These are phyloP conservation scores for Colletotrichum euphorbiae DNA, from an alignment of 2,329 filamentous ascomycete genomes.

Conservation along the genomic window DNA sequence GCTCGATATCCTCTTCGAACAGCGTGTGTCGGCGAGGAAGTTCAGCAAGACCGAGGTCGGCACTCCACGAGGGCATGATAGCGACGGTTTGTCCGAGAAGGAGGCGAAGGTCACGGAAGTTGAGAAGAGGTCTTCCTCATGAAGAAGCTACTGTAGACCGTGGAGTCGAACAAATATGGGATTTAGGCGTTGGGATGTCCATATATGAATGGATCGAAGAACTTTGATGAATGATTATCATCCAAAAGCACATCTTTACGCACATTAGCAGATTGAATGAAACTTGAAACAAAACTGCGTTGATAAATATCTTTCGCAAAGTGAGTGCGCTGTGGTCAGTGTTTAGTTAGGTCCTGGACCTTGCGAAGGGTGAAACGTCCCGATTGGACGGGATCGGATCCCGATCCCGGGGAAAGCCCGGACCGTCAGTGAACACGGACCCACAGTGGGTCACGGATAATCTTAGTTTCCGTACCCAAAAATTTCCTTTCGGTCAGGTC, in stretches of 20 bases:
- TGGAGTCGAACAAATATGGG: not conserved
- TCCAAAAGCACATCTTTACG: too few species aligned
- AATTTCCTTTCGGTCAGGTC: not conserved
- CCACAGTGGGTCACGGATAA: not conserved
- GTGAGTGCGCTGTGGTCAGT: too few species aligned
- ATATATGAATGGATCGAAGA: not conserved
- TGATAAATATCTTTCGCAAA: too few species aligned
- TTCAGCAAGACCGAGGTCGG: slow-evolving; percentile 45
- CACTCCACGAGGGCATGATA: not conserved
- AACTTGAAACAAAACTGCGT: too few species aligned
- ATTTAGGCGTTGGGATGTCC: not conserved
- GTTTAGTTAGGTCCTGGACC: too few species aligned
- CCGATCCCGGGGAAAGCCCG: too few species aligned
- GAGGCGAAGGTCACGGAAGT: slow-evolving; percentile 9
- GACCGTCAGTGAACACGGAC: not conserved
- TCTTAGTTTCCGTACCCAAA: not conserved
- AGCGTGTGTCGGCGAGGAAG: slow-evolving; percentile 54
- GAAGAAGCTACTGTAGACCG: not conserved
- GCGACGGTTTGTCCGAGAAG: slow-evolving; percentile 22
- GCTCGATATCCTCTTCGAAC: slow-evolving; percentile 66
- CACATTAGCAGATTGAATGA: too few species aligned
- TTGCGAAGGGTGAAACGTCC: too few species aligned
- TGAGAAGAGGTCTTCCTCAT: slow-evolving; percentile 24
- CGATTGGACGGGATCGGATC: too few species aligned
- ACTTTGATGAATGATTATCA: too few species aligned